Evolutionary conservation across 345 rosid genomes (phyloP), one percentile per base, ranked within the genome.

Genomic region (Brassica carinata): DNA sequence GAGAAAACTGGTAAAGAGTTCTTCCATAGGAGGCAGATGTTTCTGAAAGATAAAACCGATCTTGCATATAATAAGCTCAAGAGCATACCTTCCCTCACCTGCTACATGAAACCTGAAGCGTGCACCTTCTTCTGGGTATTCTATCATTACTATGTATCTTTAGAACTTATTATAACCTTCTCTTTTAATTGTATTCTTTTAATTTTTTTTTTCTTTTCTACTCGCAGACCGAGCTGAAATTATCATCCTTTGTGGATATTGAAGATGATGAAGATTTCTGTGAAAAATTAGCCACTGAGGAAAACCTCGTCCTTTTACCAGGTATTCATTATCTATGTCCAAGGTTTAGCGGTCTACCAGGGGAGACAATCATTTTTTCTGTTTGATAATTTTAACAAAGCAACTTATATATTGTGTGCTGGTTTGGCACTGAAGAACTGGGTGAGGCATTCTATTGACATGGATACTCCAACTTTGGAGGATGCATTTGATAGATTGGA

Each of bases 121-220:
- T 87, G 91, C 71, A 90, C 89, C 86, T 90, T 82, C 80, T 81
- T 87, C 31, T 82, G 92, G 97, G 98, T 91, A 83, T 2, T 82
- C 9, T 36, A 53, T 31, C 27, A 3, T 55, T 29, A 3, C 5
- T 63, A 48, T 13, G 0, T 1, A 48, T 48, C 6, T 48, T 4
- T 48, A 43, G 10, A 48, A 13, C 55, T 48, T 48, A 15, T 43
- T 48, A 15, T 43, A 45, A 45, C 53, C 53, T 45, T 45, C 53
- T 48, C 14, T 43, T 3, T 13, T 13, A 14, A 48, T 48, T 48
- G 55, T 48, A 4, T 27, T 27, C 4, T 48, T 48, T 5, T 3
- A 11, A 3, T 10, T 48, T 30, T 0, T 29, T 5, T 3, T 63
- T 13, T 27, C 38, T 64, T 4, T 48, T 48, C 55, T 48, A 48